Percentiles rank a stretch among this genome's conserved stretches.
Evolutionary conservation across 2,329 filamentous ascomycete species (phyloP).

Genomic region (Balansia obtecta): DNA sequence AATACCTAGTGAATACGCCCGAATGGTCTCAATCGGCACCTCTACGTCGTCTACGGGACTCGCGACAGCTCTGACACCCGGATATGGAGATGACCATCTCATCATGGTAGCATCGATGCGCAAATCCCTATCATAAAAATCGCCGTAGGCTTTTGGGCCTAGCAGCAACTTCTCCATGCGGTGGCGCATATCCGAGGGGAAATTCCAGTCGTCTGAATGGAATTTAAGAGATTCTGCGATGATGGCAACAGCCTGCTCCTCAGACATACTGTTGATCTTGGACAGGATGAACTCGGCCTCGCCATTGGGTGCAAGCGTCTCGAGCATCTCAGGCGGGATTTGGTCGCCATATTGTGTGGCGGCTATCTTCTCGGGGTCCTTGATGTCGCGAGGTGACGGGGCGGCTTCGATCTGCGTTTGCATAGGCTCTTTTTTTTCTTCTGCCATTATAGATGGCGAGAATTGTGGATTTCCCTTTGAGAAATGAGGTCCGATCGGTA

Average conservation of each 20-base stretch:
- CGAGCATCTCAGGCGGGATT: slow-evolving; percentile 26
- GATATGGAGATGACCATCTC: slow-evolving; percentile 29
- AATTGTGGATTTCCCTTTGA: too few relatives aligned
- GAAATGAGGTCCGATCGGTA: too few relatives aligned
- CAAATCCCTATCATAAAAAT: slow-evolving; percentile 28
- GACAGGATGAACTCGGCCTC: slow-evolving; percentile 26
- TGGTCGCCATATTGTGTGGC: slow-evolving; percentile 18
- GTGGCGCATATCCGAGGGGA: slow-evolving; percentile 28
- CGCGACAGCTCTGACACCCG: slow-evolving; percentile 28
- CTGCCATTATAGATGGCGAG: background rate
- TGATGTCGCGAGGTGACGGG: background rate
- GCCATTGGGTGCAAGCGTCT: slow-evolving; percentile 29
- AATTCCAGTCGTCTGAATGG: slow-evolving; percentile 32
- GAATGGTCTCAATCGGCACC: slow-evolving; percentile 27
- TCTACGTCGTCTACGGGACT: slow-evolving; percentile 22
- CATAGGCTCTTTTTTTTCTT: background rate
- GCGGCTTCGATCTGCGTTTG: background rate
- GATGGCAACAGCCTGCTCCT: slow-evolving; percentile 29
- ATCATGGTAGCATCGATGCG: slow-evolving; percentile 27
- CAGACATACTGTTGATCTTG: slow-evolving; percentile 28
- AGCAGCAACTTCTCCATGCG: slow-evolving; percentile 26
- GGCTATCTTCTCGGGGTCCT: slow-evolving; percentile 3
- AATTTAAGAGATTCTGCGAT: slow-evolving; percentile 25
- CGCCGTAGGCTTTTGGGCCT: slow-evolving; percentile 26
- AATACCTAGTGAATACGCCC: slow-evolving; percentile 29